Evolutionary conservation across 257 asterid species (phyloP).

Genomic region (Fraxinus quadrangulata): DNA sequence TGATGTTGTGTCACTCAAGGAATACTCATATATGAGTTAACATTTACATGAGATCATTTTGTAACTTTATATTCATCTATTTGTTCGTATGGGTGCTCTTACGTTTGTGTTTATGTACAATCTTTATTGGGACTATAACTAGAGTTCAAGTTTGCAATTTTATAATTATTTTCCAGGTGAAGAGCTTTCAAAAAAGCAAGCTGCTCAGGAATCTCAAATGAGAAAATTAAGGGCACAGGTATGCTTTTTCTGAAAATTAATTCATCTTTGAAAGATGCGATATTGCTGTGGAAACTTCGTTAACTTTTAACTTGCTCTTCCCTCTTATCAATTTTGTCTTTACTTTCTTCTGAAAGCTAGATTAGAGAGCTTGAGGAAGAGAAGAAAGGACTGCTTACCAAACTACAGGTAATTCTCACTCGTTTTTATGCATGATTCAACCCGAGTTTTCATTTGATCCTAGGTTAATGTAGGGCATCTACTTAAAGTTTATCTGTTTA

Average conservation of each 20-base stretch:
- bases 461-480: neutral
- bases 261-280: conserved; percentile 18
- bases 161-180: conserved; percentile 61
- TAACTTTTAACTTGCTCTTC: conserved; percentile 28
- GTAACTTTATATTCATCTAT: neutral
- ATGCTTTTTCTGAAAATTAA: conserved; percentile 30
- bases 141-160: conserved; percentile 2
- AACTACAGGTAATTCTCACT: conserved; percentile 67
- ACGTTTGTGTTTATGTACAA: neutral
- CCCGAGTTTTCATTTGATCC: conserved; percentile 11
- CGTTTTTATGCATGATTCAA: neutral
- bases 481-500: neutral
- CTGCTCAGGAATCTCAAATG: conserved; percentile 90
- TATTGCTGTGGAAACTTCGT: conserved; percentile 22
- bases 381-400: conserved; percentile 83
- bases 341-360: conserved; percentile 70
- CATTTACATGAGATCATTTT: neutral
- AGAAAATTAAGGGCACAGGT: conserved; percentile 98
- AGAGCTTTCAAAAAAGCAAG: conserved; percentile 97
- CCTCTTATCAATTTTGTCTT: conserved; percentile 25
- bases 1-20: neutral
- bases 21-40: neutral
- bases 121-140: conserved; percentile 7
- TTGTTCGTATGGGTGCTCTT: neutral
- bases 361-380: conserved; percentile 98